Base-by-base conservation (phyloP, 23 red algal species). In the Gracilaria gracilis region DNA sequence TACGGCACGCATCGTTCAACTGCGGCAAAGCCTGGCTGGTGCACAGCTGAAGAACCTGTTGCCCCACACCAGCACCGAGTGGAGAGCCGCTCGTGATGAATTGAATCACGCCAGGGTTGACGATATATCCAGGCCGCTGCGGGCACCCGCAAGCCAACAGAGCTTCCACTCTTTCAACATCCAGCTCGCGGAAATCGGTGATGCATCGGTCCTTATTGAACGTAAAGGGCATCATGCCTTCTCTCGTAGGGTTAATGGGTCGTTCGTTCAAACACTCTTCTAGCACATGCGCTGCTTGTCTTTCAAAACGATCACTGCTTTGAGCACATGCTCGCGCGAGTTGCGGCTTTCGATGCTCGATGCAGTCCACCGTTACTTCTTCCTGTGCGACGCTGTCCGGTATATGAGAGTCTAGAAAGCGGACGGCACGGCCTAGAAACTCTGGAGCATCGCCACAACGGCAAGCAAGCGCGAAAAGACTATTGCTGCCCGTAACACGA, bases 51-150 rank as follows among this genome's bases (percentile, higher is more conserved):
- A 85, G 57, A 24, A 46, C 14, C 29, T 85, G 61, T 4, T 85
- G 82, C 62, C 71, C 82, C 50, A 48, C 31, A 67, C 46, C 50
- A 9, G 82, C 82, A 42, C 82, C 82, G 36, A 48, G 70, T 32
- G 82, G 82, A 29, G 82, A 85, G 28, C 62, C 82, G 28, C 25
- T 51, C 3, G 82, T 85, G 40, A 85, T 67, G 37, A 85, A 85
- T 35, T 85, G 82, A 44, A 71, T 85, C 11, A 85, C 82, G 36
- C 82, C 82, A n/a, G 82, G 59, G 40, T 85, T 32, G 5, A 85
- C 82, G 21, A 85, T 24, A 39, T 85, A 85, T 46, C 82, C 82
- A 9, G 64, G 61, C 6, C 82, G 32, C 25, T 85, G 82, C 0
- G 61, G 40, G 40, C 82, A 85, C 20, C 31, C 82, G 38, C 82